Evolutionary conservation across 306 rosid species (phyloP).

Genomic region (Pyrus betulifolia): DNA sequence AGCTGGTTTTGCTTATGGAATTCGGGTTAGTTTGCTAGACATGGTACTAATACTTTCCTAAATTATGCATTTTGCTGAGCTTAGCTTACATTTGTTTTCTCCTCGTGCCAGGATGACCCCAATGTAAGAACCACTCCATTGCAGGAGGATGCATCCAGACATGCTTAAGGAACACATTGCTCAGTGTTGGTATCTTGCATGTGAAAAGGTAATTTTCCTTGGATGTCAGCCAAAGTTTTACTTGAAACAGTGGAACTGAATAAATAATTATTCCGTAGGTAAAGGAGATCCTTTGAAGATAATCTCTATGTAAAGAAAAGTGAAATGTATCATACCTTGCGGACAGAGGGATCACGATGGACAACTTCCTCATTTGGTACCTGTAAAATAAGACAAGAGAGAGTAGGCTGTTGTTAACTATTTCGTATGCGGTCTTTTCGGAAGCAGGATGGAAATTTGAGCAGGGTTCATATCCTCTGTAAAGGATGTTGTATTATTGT

Average conservation of each 20-base stretch:
- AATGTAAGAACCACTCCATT: slow-evolving; percentile 78
- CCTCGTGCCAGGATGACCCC: slow-evolving; percentile 73
- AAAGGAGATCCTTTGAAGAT: slow-evolving; percentile 21
- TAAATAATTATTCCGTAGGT: slow-evolving; percentile 26
- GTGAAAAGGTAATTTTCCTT: slow-evolving; percentile 6
- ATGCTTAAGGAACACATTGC: slow-evolving; percentile 39
- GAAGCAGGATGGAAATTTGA: slow-evolving; percentile 25
- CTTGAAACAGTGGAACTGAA: slow-evolving; percentile 13
- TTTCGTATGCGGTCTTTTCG: slow-evolving; percentile 22
- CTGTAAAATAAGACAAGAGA: slow-evolving; percentile 50
- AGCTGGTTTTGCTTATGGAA: slow-evolving; percentile 60
- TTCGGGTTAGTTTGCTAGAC: slow-evolving; percentile 65
- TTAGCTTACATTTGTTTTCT: slow-evolving; percentile 12
- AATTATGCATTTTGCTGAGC: not conserved
- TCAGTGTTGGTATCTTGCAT: slow-evolving; percentile 21
- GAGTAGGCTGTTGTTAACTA: slow-evolving; percentile 25
- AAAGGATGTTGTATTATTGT: slow-evolving; percentile 45
- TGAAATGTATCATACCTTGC: slow-evolving; percentile 20
- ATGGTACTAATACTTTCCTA: not conserved
- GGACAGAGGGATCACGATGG: slow-evolving; percentile 14
- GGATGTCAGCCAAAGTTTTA: not conserved
- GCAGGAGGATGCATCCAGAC: slow-evolving; percentile 95
- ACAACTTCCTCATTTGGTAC: slow-evolving; percentile 26
- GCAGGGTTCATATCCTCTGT: slow-evolving; percentile 27
- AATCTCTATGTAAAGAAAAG: slow-evolving; percentile 18